These are phyloP conservation scores for Curvularia verruculosa DNA, from an alignment of 2,329 filamentous ascomycete species.

Conservation along the genomic window DNA sequence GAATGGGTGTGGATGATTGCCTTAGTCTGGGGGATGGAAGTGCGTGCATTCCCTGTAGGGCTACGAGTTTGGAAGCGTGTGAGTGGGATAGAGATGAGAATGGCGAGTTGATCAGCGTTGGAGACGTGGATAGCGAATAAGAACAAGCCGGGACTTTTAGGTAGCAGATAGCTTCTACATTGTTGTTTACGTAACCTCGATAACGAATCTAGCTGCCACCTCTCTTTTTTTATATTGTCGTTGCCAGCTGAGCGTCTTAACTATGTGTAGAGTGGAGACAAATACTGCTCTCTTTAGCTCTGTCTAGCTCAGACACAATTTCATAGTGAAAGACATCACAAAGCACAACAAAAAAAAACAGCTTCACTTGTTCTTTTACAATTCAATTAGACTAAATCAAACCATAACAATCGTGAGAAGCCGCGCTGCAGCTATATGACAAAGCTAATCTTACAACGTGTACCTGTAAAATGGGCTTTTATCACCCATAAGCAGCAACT, in stretches of 20 bases:
- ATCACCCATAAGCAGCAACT: conserved; percentile 52
- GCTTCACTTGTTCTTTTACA: background rate
- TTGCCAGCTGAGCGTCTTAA: background rate
- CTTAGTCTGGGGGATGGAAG: conserved; percentile 24
- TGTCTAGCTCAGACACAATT: too few relatives aligned
- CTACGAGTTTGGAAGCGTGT: conserved; percentile 12
- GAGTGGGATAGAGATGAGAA: conserved; percentile 13
- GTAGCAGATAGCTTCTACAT: background rate
- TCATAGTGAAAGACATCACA: background rate
- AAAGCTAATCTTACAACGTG: conserved; percentile 21
- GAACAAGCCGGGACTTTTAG: background rate
- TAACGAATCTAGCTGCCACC: too few relatives aligned
- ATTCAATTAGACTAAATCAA: background rate
- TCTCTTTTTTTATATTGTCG: background rate
- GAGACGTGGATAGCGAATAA: background rate
- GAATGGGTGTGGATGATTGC: conserved; percentile 18
- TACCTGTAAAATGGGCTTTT: conserved; percentile 53
- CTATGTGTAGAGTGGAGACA: background rate
- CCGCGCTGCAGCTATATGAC: background rate
- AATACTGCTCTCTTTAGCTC: background rate
- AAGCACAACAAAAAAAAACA: background rate
- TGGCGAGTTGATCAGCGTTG: background rate
- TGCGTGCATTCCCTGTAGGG: conserved; percentile 22
- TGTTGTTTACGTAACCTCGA: background rate
- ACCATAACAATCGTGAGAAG: background rate